A percentile compares a stretch with the other conserved stretches of the same genome.
phyloP scores from a whole-genome alignment of 1,284 basidiomycete species.

The Sanghuangporus baumii region DNA sequence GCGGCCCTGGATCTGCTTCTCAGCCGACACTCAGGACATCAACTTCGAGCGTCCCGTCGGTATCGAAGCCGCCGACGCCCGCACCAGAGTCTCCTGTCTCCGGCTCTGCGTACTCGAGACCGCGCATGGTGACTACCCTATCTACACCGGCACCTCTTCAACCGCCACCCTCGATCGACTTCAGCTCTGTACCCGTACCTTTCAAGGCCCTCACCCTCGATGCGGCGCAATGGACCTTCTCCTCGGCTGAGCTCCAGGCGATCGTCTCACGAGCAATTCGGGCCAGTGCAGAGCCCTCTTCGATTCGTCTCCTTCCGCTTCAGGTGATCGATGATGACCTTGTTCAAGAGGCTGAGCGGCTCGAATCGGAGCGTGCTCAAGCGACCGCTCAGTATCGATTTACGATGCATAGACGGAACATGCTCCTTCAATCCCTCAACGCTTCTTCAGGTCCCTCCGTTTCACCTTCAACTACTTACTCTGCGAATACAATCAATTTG shows the following conservation, averaged over 20 bases:
- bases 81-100: neutral
- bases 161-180: conserved; percentile 43
- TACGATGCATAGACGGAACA: conserved; percentile 59
- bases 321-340: conserved; percentile 55
- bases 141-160: conserved; percentile 26
- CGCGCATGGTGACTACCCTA: conserved; percentile 2
- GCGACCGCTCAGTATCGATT: conserved; percentile 66
- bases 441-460: conserved; percentile 29
- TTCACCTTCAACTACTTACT: conserved; percentile 21
- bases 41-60: conserved; percentile 1
- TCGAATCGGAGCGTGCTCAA: conserved; percentile 37
- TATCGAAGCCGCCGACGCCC: conserved; percentile 11
- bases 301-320: conserved; percentile 61
- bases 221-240: conserved; percentile 70
- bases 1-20: neutral
- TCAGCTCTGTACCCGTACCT: conserved; percentile 48
- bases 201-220: conserved; percentile 68
- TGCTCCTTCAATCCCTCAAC: conserved; percentile 59
- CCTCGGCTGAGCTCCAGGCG: conserved; percentile 61
- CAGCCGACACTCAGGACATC: neutral
- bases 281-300: conserved; percentile 61
- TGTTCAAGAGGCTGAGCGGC: conserved; percentile 49
- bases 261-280: conserved; percentile 72
- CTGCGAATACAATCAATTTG: neutral
- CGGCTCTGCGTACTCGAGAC: neutral